Evolutionary conservation across 495 filamentous ascomycete species (phyloP).

Genomic region (Trichoderma virens): DNA sequence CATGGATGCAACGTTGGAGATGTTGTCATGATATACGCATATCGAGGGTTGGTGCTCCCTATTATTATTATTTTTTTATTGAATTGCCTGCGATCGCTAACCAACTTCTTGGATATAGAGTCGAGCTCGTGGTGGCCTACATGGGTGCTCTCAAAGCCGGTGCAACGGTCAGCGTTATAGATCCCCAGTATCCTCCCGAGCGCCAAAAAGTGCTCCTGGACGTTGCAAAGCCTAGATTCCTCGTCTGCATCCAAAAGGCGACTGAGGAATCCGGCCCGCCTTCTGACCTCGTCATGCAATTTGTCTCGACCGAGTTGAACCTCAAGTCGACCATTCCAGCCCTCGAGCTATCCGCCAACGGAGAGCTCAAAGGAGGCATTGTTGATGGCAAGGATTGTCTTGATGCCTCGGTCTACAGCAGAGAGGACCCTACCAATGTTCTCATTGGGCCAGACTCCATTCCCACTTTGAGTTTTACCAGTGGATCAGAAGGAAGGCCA

Average conservation of each 20-base stretch:
- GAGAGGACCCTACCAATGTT: conserved; percentile 49
- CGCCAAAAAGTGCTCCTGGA: conserved; percentile 72
- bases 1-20: conserved; percentile 61
- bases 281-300: conserved; percentile 50
- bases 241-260: conserved; percentile 66
- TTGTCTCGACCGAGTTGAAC: conserved; percentile 54
- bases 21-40: conserved; percentile 74
- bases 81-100: not conserved
- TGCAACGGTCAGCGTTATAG: conserved; percentile 57
- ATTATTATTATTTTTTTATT: not conserved
- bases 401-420: conserved; percentile 36
- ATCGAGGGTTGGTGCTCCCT: conserved; percentile 37
- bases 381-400: conserved; percentile 54
- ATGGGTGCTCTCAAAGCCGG: conserved; percentile 46
- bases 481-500: conserved; percentile 67
- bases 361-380: conserved; percentile 53
- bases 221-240: conserved; percentile 62
- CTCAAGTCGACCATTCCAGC: conserved; percentile 62
- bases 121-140: conserved; percentile 51
- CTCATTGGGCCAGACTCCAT: conserved; percentile 69
- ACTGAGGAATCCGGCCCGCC: conserved; percentile 54
- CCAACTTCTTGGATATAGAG: too few species aligned
- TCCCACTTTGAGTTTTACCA: conserved; percentile 67
- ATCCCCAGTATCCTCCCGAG: conserved; percentile 70
- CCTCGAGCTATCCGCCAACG: conserved; percentile 58